Evolutionary conservation across 2,329 filamentous ascomycete genomes (phyloP).

Genomic region (Fusarium oxysporum): DNA sequence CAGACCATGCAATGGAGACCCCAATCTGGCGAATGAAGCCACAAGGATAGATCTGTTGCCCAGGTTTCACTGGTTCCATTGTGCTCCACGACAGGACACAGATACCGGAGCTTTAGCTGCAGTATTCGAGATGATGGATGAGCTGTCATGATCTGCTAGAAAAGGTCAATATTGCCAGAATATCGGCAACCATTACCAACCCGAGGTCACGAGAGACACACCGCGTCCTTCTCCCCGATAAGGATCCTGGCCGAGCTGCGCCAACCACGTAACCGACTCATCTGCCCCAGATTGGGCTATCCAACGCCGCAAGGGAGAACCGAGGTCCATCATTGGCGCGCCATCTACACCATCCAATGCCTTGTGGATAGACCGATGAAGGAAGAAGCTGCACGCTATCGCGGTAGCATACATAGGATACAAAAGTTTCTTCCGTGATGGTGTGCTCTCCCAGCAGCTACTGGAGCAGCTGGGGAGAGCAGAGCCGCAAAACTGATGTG

Average conservation of each 20-base stretch:
- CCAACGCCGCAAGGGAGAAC: slow-evolving; percentile 25
- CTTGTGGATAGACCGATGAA: slow-evolving; percentile 20
- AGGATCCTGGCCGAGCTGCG: slow-evolving; percentile 22
- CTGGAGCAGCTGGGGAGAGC: slow-evolving; percentile 15
- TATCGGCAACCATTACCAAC: slow-evolving; percentile 22
- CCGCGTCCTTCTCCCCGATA: slow-evolving; percentile 26
- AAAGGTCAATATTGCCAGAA: slow-evolving; percentile 20
- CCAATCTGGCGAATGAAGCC: slow-evolving; percentile 26
- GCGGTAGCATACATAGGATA: slow-evolving; percentile 19
- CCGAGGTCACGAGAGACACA: slow-evolving; percentile 30
- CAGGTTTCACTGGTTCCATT: slow-evolving; percentile 21
- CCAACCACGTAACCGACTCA: slow-evolving; percentile 34
- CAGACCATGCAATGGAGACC: slow-evolving; percentile 16
- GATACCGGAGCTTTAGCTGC: slow-evolving; percentile 36
- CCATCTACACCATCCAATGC: slow-evolving; percentile 17
- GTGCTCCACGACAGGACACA: slow-evolving; percentile 23
- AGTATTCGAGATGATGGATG: slow-evolving; percentile 36
- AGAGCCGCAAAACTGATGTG: slow-evolving; percentile 47
- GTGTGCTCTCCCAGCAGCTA: slow-evolving; percentile 35
- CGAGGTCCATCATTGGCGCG: slow-evolving; percentile 35
- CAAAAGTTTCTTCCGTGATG: slow-evolving; percentile 23
- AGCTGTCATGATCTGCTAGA: slow-evolving; percentile 39
- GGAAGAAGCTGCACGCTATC: slow-evolving; percentile 15
- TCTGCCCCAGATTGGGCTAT: slow-evolving; percentile 34
- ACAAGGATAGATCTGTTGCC: slow-evolving; percentile 8